These are phyloP conservation scores for Ceratocystis harringtonii DNA, from an alignment of 2,329 filamentous ascomycete genomes.

Conservation along the genomic window DNA sequence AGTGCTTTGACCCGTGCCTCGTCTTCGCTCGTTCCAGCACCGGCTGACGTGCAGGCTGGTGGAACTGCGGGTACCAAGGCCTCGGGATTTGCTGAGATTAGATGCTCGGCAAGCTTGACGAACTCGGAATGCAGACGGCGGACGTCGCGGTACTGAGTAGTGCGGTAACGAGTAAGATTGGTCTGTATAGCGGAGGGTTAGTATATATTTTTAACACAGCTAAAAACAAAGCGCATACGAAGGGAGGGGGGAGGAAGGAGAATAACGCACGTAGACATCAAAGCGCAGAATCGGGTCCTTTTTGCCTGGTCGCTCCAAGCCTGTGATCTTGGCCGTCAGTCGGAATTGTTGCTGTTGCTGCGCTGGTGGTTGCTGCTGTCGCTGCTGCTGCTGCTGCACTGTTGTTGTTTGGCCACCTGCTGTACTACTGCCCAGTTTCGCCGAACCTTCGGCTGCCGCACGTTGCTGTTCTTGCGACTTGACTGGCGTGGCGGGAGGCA, in stretches of 20 bases:
- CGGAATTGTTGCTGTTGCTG: conserved; percentile 52
- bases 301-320: conserved; percentile 78
- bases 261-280: conserved; percentile 66
- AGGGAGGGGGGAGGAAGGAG: not conserved
- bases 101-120: conserved; percentile 83
- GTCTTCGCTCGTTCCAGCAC: conserved; percentile 91
- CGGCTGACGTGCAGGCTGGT: conserved; percentile 84
- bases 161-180: conserved; percentile 94
- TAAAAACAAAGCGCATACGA: not conserved
- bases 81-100: conserved; percentile 96
- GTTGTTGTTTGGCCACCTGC: not conserved
- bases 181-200: conserved; percentile 42
- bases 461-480: conserved; percentile 21
- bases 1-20: conserved; percentile 75
- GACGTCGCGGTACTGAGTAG: conserved; percentile 95
- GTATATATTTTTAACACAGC: not conserved
- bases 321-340: conserved; percentile 88
- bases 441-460: conserved; percentile 16
- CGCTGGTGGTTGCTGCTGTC: not conserved
- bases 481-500: conserved; percentile 18
- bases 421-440: not conserved
- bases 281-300: conserved; percentile 93
- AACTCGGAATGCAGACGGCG: conserved; percentile 92
- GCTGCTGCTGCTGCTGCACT: not conserved
- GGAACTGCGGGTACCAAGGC: conserved; percentile 87